Conservation (phyloP, 2,329 filamentous ascomycete species). For the Penicillium janthinellum region DNA sequence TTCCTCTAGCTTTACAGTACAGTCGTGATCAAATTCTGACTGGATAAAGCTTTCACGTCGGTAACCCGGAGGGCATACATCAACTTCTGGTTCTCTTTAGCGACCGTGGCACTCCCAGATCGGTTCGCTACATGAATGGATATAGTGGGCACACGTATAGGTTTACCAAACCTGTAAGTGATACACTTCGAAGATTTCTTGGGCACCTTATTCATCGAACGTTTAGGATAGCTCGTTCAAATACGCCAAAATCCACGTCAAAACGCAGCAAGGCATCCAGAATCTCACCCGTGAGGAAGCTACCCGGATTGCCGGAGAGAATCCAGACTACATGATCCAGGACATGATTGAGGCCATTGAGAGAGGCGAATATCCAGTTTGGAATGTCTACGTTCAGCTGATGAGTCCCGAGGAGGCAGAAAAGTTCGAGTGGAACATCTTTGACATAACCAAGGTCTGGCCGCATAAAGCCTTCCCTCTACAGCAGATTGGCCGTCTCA, state of each 20-base stretch:
- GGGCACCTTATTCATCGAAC: too few species aligned
- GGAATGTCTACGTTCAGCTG: slow-evolving; percentile 76
- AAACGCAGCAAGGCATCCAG: slow-evolving; percentile 41
- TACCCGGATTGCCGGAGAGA: slow-evolving; percentile 69
- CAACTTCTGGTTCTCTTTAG: slow-evolving; percentile 64
- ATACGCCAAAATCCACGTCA: slow-evolving; percentile 61
- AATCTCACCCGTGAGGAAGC: slow-evolving; percentile 67
- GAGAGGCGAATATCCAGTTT: slow-evolving; percentile 68
- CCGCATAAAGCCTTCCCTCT: slow-evolving; percentile 73
- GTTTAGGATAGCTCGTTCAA: slow-evolving; percentile 59
- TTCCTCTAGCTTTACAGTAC: too few species aligned
- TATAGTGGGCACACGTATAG: slow-evolving; percentile 62
- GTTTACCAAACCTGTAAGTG: slow-evolving; percentile 7
- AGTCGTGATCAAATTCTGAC: background rate
- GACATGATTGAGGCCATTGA: slow-evolving; percentile 74
- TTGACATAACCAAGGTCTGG: slow-evolving; percentile 83
- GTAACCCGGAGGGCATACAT: slow-evolving; percentile 63
- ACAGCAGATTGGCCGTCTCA: slow-evolving; percentile 69
- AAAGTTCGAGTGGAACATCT: slow-evolving; percentile 78
- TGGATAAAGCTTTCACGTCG: slow-evolving; percentile 47
- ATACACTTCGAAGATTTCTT: background rate
- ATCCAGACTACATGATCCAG: slow-evolving; percentile 77
- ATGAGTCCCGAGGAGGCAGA: slow-evolving; percentile 70
- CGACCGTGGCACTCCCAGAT: slow-evolving; percentile 64
- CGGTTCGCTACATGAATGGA: slow-evolving; percentile 63